phyloP scores from a whole-genome alignment of 106 monocot species.

The Xerophyta viscosa region DNA sequence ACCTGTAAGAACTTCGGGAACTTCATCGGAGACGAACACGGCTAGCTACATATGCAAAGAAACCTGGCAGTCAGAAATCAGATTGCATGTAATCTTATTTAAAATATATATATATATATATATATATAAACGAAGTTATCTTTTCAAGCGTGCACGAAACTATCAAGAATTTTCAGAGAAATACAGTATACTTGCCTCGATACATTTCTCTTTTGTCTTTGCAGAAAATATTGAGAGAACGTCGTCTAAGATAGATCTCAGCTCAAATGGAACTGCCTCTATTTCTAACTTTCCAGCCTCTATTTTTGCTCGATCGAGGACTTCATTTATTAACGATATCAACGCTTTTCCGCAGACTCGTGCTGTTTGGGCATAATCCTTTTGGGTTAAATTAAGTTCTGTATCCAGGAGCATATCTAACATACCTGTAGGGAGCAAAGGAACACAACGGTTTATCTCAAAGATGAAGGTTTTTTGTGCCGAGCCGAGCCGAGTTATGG shows the following conservation, averaged over 20 bases:
- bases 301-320: slow-evolving; percentile 95
- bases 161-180: not conserved
- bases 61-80: slow-evolving; percentile 1
- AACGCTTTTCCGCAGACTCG: slow-evolving; percentile 94
- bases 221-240: slow-evolving; percentile 83
- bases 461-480: not conserved
- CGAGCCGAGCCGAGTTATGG: too few relatives aligned
- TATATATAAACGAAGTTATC: too few relatives aligned
- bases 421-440: slow-evolving; percentile 60
- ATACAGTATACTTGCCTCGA: slow-evolving; percentile 53
- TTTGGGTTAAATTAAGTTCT: slow-evolving; percentile 72
- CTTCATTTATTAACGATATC: slow-evolving; percentile 91
- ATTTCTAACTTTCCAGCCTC: slow-evolving; percentile 94
- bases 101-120: too few relatives aligned
- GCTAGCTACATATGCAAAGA: slow-evolving; percentile 59
- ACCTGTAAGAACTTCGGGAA: slow-evolving; percentile 77
- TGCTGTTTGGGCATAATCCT: slow-evolving; percentile 91
- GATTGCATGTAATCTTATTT: too few relatives aligned
- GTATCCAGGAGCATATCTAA: slow-evolving; percentile 97
- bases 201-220: slow-evolving; percentile 74
- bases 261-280: slow-evolving; percentile 83
- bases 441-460: not conserved
- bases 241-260: slow-evolving; percentile 78
- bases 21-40: slow-evolving; percentile 74
- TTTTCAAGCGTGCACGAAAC: not conserved